phyloP scores from a whole-genome alignment of 1,139 yeast species.

The Yamadazyma diospyri region DNA sequence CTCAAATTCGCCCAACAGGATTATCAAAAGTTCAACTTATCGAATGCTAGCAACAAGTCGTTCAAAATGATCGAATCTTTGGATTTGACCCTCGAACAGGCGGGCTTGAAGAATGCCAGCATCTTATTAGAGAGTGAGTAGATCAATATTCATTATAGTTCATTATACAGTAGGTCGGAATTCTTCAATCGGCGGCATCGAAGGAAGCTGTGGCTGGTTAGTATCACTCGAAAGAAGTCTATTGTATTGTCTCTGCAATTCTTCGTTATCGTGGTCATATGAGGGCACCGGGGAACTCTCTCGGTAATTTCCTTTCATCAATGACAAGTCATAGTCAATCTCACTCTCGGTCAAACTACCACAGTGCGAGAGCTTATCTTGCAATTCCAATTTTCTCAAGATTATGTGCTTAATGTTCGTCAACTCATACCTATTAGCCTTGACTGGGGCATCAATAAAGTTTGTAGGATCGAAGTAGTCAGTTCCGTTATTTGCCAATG shows the following conservation, averaged over 20 bases:
- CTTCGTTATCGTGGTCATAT: neutral
- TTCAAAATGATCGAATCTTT: slow-evolving; percentile 61
- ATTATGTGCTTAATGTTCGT: slow-evolving; percentile 24
- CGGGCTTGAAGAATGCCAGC: slow-evolving; percentile 80
- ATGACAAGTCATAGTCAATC: slow-evolving; percentile 16
- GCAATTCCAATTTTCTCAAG: slow-evolving; percentile 7
- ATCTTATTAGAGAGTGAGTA: slow-evolving; percentile 59
- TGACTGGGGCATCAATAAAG: slow-evolving; percentile 6
- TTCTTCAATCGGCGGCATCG: slow-evolving; percentile 6
- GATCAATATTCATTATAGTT: neutral
- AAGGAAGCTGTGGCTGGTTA: slow-evolving; percentile 4
- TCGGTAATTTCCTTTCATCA: slow-evolving; percentile 13
- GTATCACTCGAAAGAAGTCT: slow-evolving; percentile 1
- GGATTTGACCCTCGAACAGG: slow-evolving; percentile 61
- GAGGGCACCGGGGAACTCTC: neutral
- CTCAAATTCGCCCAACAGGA: slow-evolving; percentile 53
- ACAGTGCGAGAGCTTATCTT: slow-evolving; percentile 16
- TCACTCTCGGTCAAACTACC: slow-evolving; percentile 23
- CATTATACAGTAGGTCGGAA: slow-evolving; percentile 1
- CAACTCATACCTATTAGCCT: slow-evolving; percentile 30
- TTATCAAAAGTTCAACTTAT: slow-evolving; percentile 48
- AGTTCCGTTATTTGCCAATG: neutral
- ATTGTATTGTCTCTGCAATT: slow-evolving; percentile 6
- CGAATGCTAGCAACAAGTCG: slow-evolving; percentile 64
- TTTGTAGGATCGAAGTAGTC: slow-evolving; percentile 6